Percentiles rank a stretch among this genome's conserved stretches.
Conservation (phyloP, 805 yeast species). For the Isabelozyma gotoi region DNA sequence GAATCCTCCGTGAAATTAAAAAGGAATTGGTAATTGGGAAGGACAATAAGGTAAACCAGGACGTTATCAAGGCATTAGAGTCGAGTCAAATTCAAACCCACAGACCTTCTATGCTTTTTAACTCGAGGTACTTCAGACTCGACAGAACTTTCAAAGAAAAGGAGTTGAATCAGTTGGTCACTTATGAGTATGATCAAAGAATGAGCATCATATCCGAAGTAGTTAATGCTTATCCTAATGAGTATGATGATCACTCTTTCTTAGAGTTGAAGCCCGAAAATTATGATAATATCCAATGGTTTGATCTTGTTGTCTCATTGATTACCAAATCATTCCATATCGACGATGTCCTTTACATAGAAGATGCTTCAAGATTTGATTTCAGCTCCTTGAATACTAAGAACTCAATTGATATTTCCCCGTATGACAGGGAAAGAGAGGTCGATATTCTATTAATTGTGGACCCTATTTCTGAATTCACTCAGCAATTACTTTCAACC, state of each 20-base stretch:
- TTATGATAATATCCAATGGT: constrained; percentile 39
- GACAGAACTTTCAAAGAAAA: constrained; percentile 15
- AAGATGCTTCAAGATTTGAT: constrained; percentile 48
- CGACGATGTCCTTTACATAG: constrained; percentile 40
- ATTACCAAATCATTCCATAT: constrained; percentile 45
- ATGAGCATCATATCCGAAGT: constrained; percentile 30
- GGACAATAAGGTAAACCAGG: neutral
- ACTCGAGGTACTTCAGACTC: constrained; percentile 53
- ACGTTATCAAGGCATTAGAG: constrained; percentile 20
- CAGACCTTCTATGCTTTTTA: constrained; percentile 44
- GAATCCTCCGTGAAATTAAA: constrained; percentile 1
- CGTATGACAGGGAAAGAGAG: constrained; percentile 23
- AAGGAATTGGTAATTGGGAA: constrained; percentile 1
- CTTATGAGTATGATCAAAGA: constrained; percentile 49
- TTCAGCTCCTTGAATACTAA: constrained; percentile 30
- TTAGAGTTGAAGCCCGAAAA: constrained; percentile 16
- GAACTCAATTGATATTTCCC: constrained; percentile 23
- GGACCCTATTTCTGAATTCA: constrained; percentile 70
- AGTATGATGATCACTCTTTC: constrained; percentile 15
- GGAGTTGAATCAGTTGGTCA: constrained; percentile 39
- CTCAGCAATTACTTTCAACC: constrained; percentile 62
- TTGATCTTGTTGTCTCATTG: constrained; percentile 45
- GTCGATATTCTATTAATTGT: constrained; percentile 60
- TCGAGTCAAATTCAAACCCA: constrained; percentile 29
- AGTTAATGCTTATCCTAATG: constrained; percentile 23